phyloP scores from a whole-genome alignment of 2,329 filamentous ascomycete species.

The Cercospora citrullina region DNA sequence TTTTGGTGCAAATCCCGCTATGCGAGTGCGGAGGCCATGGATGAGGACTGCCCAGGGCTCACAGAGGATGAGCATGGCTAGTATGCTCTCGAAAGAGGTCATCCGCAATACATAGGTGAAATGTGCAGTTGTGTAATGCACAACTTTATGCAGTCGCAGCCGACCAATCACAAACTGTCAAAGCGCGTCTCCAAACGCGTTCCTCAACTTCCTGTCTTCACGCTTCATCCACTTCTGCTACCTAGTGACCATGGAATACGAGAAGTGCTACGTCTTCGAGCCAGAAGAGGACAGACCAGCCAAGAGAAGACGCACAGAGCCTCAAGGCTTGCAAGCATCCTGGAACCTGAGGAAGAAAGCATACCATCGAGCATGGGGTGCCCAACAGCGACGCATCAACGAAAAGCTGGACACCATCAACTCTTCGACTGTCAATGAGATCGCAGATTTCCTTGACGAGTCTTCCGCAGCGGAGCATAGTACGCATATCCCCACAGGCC shows the following conservation, averaged over 20 bases:
- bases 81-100: too few species aligned
- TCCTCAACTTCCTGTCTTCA: background rate
- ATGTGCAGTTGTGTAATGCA: background rate
- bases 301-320: constrained; percentile 44
- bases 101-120: background rate
- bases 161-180: background rate
- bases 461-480: constrained; percentile 21
- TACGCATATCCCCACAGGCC: constrained; percentile 25
- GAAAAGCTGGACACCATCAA: constrained; percentile 46
- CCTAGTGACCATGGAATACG: constrained; percentile 48
- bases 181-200: background rate
- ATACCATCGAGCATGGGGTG: constrained; percentile 65
- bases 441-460: constrained; percentile 43
- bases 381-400: constrained; percentile 64
- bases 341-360: constrained; percentile 56
- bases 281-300: constrained; percentile 41
- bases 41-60: constrained; percentile 87
- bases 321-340: constrained; percentile 39
- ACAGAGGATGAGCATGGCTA: constrained; percentile 79
- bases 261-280: constrained; percentile 51
- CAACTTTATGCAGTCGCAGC: background rate
- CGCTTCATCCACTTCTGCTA: background rate
- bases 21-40: constrained; percentile 57
- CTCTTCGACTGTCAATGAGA: constrained; percentile 42
- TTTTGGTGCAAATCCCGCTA: constrained; percentile 95